A percentile compares a stretch with the other conserved stretches of the same genome.
Evolutionary conservation across 2,329 filamentous ascomycete genomes (phyloP).

Genomic region (Xylariaceae sp.): DNA sequence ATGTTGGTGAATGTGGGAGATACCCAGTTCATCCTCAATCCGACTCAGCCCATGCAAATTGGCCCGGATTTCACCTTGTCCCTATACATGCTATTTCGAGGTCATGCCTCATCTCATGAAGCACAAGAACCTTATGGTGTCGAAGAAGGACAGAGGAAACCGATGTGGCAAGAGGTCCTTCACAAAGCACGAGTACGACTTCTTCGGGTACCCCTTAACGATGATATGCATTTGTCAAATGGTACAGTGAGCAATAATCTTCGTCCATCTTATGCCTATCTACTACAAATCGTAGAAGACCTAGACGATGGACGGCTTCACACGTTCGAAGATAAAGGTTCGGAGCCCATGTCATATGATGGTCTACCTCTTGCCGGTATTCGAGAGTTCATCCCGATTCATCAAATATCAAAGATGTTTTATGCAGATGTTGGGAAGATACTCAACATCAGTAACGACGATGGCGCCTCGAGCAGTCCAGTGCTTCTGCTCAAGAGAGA

Average conservation of each 20-base stretch:
- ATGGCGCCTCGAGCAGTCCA: conserved; percentile 72
- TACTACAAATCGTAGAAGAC: conserved; percentile 83
- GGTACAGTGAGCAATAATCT: conserved; percentile 43
- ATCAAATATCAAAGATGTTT: conserved; percentile 83
- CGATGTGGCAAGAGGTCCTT: conserved; percentile 95
- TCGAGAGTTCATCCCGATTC: conserved; percentile 58
- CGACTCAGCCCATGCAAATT: conserved; percentile 73
- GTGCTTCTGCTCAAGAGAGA: conserved; percentile 78
- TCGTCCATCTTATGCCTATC: conserved; percentile 67
- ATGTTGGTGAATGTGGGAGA: conserved; percentile 89
- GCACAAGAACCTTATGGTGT: conserved; percentile 52
- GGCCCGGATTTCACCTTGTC: conserved; percentile 87
- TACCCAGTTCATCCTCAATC: conserved; percentile 74
- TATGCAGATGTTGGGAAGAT: conserved; percentile 92
- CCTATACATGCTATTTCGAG: conserved; percentile 92
- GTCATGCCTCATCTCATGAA: conserved; percentile 66
- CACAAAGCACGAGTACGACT: conserved; percentile 90
- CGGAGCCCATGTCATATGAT: conserved; percentile 45
- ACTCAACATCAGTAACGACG: conserved; percentile 70
- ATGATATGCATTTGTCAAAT: conserved; percentile 13
- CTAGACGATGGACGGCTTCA: conserved; percentile 65
- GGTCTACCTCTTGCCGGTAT: conserved; percentile 53
- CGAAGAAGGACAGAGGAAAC: conserved; percentile 62
- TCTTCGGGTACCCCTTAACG: conserved; percentile 64
- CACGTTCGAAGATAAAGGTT: conserved; percentile 45